phyloP scores from a whole-genome alignment of 306 rosid species.

The Cyclanthera cordifolia region DNA sequence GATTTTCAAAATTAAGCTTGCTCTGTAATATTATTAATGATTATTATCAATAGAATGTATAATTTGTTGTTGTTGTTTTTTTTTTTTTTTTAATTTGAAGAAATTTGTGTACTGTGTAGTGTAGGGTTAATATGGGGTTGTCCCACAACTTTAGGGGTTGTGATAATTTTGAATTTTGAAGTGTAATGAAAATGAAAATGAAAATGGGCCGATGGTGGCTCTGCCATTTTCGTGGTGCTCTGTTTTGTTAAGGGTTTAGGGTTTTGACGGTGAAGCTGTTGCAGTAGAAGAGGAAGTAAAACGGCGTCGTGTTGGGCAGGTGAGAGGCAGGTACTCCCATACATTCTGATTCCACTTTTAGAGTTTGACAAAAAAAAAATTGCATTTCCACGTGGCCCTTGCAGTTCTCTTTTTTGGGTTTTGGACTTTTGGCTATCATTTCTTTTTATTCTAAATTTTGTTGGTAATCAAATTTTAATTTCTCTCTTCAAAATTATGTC shows the following conservation, averaged over 20 bases:
- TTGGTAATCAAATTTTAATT: too few species aligned
- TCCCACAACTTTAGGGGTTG: not conserved
- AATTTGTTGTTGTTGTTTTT: not conserved
- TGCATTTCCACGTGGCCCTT: too few species aligned
- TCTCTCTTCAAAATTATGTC: too few species aligned
- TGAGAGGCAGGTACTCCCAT: too few species aligned
- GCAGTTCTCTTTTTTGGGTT: too few species aligned
- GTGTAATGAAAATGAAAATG: too few species aligned
- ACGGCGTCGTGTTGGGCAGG: too few species aligned
- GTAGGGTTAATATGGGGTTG: not conserved
- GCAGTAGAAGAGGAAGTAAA: not conserved
- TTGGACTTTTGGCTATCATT: too few species aligned
- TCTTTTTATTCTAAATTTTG: too few species aligned
- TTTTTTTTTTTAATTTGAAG: not conserved
- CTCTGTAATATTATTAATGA: not conserved
- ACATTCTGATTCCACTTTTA: too few species aligned
- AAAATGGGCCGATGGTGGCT: not conserved
- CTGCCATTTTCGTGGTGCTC: not conserved
- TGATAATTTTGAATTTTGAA: not conserved
- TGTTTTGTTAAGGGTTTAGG: not conserved
- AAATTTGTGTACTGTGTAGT: not conserved
- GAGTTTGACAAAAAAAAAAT: too few species aligned
- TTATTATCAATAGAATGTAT: not conserved
- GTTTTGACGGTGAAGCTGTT: not conserved
- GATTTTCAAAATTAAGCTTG: not conserved